Evolutionary conservation across 805 yeast genomes (phyloP), one percentile per base, ranked within the genome.

Genomic region (Tetrapisispora taiwanensis): DNA sequence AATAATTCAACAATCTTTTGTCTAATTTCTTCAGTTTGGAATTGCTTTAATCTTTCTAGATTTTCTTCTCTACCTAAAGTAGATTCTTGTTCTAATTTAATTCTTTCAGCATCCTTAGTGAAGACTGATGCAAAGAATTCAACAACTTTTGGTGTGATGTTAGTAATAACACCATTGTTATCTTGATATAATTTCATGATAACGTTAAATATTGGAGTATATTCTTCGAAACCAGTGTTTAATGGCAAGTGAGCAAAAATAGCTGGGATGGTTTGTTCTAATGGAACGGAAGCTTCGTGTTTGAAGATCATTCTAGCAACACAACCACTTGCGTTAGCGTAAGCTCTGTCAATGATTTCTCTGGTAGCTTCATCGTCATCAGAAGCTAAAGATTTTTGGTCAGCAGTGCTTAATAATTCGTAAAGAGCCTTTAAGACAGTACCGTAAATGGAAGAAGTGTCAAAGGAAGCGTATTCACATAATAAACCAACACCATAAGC

Each of bases 311-410:
- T 74, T 67, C 98, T 79, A 15, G 95, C 89, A 46, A 89, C 95
- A 75, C 97, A 92, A 36, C 98, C 98, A 65, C 92, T 83, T 4
- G 95, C 95, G 65, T 92, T 92, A 48, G 97, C 96, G 53, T 77
- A 78, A 6, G 94, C 79, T 69, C 95, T 76, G 67, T 81, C 81
- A 54, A 85, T 76, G 48, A 78, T 82, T 52, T 87, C 95, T 57
- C 75, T 75, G 30, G 85, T 73, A 63, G 84, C 90, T 52, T 82
- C 94, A 56, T 80, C 87, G 45, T 70, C 77, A 44, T 67, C 75
- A 38, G 60, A 63, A 39, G 61, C 54, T 18, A 69, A 54, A 45
- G 77, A 81, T 67, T 83, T 84, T 64, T 76, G 79, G 63, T 84
- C 86, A 48, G 87, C 88, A 63, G 82, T 83, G 65, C 76, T 78